Percentiles rank a stretch among this genome's conserved stretches.
Evolutionary conservation across 2,329 filamentous ascomycete genomes (phyloP).

Genomic region (Colletotrichum scovillei): DNA sequence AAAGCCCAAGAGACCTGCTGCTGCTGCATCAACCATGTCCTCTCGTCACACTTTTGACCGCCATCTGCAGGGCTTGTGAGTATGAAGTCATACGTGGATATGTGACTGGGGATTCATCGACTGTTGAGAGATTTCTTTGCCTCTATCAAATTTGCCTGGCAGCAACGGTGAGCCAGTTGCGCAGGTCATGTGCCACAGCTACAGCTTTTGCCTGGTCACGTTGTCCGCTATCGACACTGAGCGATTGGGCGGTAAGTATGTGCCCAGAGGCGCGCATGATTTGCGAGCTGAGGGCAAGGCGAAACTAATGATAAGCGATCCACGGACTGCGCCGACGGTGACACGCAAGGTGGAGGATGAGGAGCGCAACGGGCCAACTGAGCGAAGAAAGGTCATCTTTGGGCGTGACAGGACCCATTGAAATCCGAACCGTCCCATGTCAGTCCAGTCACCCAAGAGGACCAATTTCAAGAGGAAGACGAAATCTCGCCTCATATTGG

Average conservation of each 20-base stretch:
- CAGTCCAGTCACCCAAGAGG: background rate
- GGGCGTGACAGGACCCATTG: conserved; percentile 4
- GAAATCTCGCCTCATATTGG: conserved; percentile 5
- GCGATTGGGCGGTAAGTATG: conserved; percentile 34
- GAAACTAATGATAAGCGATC: conserved; percentile 23
- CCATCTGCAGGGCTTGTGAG: conserved; percentile 22
- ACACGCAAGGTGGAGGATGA: conserved; percentile 17
- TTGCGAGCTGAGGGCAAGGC: conserved; percentile 36
- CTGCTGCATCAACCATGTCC: conserved; percentile 35
- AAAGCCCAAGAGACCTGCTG: conserved; percentile 20
- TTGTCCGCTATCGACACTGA: conserved; percentile 15
- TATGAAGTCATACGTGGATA: conserved; percentile 34
- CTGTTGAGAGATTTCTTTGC: background rate
- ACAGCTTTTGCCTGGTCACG: conserved; percentile 10
- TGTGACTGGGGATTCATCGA: background rate
- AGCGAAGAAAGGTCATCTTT: background rate
- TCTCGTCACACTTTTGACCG: conserved; percentile 36
- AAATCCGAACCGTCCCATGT: conserved; percentile 28
- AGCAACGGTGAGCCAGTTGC: conserved; percentile 25
- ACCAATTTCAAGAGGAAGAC: background rate
- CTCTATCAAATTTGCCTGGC: conserved; percentile 8
- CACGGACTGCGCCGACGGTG: conserved; percentile 22
- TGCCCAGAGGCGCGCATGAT: conserved; percentile 17
- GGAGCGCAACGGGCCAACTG: conserved; percentile 4
- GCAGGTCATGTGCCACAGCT: conserved; percentile 32